A percentile compares a stretch with the other conserved stretches of the same genome.
Conservation (phyloP, 306 rosid species). For the Heteromeles arbutifolia region DNA sequence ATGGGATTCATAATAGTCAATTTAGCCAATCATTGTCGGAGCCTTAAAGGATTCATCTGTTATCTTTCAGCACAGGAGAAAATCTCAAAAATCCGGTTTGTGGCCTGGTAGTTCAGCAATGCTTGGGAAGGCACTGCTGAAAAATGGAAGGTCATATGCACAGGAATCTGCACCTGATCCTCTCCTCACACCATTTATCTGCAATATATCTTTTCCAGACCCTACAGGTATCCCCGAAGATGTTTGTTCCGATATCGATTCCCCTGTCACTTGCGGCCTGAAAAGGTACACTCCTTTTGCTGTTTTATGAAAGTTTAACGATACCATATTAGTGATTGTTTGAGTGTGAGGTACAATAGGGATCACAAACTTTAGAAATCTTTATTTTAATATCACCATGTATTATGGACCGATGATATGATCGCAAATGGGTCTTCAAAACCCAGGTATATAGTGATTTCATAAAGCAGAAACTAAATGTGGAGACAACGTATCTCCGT, state of each 20-base stretch:
- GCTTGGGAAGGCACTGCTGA: constrained; percentile 41
- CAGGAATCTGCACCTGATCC: constrained; percentile 62
- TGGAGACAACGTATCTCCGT: background rate
- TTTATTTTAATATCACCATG: background rate
- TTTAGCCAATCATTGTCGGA: background rate
- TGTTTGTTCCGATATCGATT: constrained; percentile 28
- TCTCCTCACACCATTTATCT: constrained; percentile 65
- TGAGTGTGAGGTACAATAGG: background rate
- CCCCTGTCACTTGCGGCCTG: constrained; percentile 17
- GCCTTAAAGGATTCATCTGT: constrained; percentile 12
- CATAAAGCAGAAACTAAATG: background rate
- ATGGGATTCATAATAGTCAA: background rate
- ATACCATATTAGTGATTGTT: background rate
- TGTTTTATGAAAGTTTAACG: background rate
- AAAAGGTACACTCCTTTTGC: constrained; percentile 41
- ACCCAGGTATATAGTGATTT: background rate
- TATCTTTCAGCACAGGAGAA: constrained; percentile 53
- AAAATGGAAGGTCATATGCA: constrained; percentile 34
- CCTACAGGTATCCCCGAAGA: constrained; percentile 18
- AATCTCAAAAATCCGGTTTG: constrained; percentile 46
- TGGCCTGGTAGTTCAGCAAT: constrained; percentile 47
- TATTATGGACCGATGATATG: background rate
- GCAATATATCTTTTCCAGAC: constrained; percentile 32
- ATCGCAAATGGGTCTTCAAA: background rate
- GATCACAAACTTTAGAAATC: background rate